Percentiles rank a stretch among this genome's conserved stretches.
These are phyloP conservation scores for Helichrysum umbraculigerum DNA, from an alignment of 129 eudicot genomes.

Conservation along the genomic window DNA sequence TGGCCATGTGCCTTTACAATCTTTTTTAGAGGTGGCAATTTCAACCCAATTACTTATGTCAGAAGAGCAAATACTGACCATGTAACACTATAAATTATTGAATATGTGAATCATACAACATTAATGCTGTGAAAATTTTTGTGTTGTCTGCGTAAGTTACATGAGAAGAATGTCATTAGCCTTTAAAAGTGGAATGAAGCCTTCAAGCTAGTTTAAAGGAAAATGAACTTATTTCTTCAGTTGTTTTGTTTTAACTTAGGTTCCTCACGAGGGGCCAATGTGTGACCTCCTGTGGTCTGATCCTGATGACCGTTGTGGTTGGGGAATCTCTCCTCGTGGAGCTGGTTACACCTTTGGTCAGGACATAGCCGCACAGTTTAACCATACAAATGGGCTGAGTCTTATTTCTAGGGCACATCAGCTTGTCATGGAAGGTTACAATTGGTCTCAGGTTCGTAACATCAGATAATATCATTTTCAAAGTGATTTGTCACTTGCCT, in stretches of 20 bases:
- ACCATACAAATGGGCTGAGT: constrained; percentile 47
- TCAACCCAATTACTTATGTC: background rate
- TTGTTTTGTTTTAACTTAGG: constrained; percentile 31
- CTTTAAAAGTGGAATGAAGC: background rate
- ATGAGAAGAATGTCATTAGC: too few species aligned
- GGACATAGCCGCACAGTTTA: constrained; percentile 42
- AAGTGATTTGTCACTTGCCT: background rate
- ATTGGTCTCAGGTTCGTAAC: constrained; percentile 50
- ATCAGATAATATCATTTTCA: background rate
- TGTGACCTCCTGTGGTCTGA: constrained; percentile 52
- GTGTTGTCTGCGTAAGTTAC: background rate
- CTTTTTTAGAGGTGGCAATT: background rate
- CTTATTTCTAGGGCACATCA: constrained; percentile 51
- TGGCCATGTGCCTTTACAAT: background rate
- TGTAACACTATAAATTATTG: background rate
- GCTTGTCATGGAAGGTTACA: constrained; percentile 50
- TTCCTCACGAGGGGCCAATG: constrained; percentile 57
- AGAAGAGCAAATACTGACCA: background rate
- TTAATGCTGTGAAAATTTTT: background rate
- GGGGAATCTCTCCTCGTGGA: constrained; percentile 58
- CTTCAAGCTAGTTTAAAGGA: background rate
- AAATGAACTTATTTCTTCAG: too few species aligned
- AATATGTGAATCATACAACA: background rate
- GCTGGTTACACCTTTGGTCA: constrained; percentile 51
- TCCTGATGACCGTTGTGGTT: constrained; percentile 51